Conservation (phyloP, 179 eudicot genomes). For the Actinidia polygama region DNA sequence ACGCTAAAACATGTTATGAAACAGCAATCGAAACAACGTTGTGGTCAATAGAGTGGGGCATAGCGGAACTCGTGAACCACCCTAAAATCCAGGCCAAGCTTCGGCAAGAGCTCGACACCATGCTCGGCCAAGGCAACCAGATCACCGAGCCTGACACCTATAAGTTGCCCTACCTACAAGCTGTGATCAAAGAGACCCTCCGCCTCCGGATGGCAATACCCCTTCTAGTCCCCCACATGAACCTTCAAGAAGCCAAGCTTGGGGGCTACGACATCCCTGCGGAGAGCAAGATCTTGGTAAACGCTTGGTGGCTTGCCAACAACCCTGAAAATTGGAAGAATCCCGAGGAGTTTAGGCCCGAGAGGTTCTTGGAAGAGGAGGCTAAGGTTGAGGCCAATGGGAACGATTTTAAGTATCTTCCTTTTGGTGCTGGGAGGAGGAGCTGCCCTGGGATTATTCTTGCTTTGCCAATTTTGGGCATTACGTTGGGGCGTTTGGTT, state of each 20-base stretch:
- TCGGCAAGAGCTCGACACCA: conserved; percentile 26
- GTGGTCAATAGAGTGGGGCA: conserved; percentile 34
- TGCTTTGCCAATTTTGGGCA: conserved; percentile 29
- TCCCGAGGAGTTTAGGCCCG: conserved; percentile 26
- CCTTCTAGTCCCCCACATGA: conserved; percentile 34
- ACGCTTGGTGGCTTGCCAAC: conserved; percentile 30
- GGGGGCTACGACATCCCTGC: conserved; percentile 20
- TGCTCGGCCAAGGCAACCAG: conserved; percentile 21
- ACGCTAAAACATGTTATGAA: background rate
- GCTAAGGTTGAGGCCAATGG: conserved; percentile 33
- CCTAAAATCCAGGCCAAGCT: conserved; percentile 26
- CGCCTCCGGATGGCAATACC: conserved; percentile 34
- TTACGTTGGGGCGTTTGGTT: conserved; percentile 31
- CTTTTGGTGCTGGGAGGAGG: conserved; percentile 25
- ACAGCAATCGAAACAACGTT: conserved; percentile 30
- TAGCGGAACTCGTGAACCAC: conserved; percentile 33
- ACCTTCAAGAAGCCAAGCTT: conserved; percentile 25
- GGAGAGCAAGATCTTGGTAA: conserved; percentile 28
- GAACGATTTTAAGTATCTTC: conserved; percentile 28
- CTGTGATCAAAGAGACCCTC: conserved; percentile 32
- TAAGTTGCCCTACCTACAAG: conserved; percentile 29
- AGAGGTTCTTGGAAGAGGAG: conserved; percentile 30
- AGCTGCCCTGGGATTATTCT: conserved; percentile 30
- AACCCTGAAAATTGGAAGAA: conserved; percentile 23
- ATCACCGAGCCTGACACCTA: conserved; percentile 24